phyloP scores from a whole-genome alignment of 805 yeast genomes.

The Ogataea methanolica region DNA sequence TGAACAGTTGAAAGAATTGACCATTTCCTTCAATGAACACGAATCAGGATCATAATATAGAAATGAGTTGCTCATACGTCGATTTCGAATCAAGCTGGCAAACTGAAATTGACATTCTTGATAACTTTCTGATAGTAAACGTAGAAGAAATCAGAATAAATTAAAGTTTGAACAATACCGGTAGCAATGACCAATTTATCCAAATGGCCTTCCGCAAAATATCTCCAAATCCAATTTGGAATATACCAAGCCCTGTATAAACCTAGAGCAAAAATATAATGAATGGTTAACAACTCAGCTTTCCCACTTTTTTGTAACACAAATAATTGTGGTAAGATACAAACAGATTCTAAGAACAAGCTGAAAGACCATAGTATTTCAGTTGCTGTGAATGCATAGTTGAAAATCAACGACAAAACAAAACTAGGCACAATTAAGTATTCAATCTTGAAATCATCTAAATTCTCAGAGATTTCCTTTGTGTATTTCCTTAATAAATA shows the following conservation, averaged over 20 bases:
- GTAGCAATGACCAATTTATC: constrained; percentile 72
- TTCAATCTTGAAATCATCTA: constrained; percentile 64
- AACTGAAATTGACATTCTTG: constrained; percentile 69
- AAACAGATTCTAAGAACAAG: constrained; percentile 88
- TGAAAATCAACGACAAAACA: constrained; percentile 55
- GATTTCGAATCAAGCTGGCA: constrained; percentile 31
- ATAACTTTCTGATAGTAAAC: constrained; percentile 79
- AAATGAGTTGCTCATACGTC: too few relatives aligned
- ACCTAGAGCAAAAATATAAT: constrained; percentile 92
- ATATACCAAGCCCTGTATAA: constrained; percentile 83
- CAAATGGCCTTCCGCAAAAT: constrained; percentile 53
- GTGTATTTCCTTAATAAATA: constrained; percentile 64
- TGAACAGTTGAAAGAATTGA: neutral
- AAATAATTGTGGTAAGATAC: constrained; percentile 89
- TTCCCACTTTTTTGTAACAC: constrained; percentile 86
- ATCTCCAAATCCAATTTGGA: constrained; percentile 94
- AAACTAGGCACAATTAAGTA: constrained; percentile 64
- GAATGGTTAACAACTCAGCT: constrained; percentile 82
- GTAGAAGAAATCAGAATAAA: constrained; percentile 95
- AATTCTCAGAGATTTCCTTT: constrained; percentile 56
- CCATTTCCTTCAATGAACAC: too few relatives aligned
- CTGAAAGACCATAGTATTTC: constrained; percentile 86
- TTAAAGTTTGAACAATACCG: constrained; percentile 78
- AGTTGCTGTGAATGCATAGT: constrained; percentile 53
- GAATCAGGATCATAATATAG: too few relatives aligned